Evolutionary conservation across 176 grass and related monocot genomes (phyloP).

Genomic region (Lolium perenne): DNA sequence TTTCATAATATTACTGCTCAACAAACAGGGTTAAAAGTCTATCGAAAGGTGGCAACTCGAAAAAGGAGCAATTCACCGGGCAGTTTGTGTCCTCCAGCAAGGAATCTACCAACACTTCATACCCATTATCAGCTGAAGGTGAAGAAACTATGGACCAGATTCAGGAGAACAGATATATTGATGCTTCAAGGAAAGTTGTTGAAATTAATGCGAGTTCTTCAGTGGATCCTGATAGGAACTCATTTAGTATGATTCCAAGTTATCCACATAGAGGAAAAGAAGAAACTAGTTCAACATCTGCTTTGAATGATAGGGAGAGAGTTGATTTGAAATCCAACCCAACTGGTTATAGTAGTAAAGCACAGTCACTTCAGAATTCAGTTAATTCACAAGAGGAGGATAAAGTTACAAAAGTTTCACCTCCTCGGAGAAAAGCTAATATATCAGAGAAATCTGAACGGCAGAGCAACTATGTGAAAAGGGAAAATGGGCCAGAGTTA

Average conservation of each 20-base stretch:
- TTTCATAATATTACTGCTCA: slow-evolving; percentile 36
- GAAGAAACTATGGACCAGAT: slow-evolving; percentile 58
- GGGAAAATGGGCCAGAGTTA: slow-evolving; percentile 59
- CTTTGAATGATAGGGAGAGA: slow-evolving; percentile 70
- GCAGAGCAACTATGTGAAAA: slow-evolving; percentile 71
- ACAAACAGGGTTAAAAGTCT: slow-evolving; percentile 96
- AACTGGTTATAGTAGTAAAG: slow-evolving; percentile 55
- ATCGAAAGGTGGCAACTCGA: slow-evolving; percentile 83
- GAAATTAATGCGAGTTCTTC: slow-evolving; percentile 43
- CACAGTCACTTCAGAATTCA: slow-evolving; percentile 62
- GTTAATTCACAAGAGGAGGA: slow-evolving; percentile 72
- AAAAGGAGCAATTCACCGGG: slow-evolving; percentile 64
- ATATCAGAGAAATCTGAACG: slow-evolving; percentile 86
- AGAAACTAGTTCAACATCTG: slow-evolving; percentile 57
- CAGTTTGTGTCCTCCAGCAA: slow-evolving; percentile 29
- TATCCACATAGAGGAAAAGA: slow-evolving; percentile 69
- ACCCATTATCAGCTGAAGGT: slow-evolving; percentile 55
- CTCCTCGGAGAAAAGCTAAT: slow-evolving; percentile 78
- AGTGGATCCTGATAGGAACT: slow-evolving; percentile 61
- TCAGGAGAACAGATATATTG: slow-evolving; percentile 70
- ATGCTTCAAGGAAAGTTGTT: slow-evolving; percentile 52
- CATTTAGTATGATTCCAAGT: slow-evolving; percentile 71
- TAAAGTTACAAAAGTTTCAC: slow-evolving; percentile 86
- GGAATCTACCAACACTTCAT: slow-evolving; percentile 16
- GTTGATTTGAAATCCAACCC: slow-evolving; percentile 59